Evolutionary conservation across 441 rosid species (phyloP), one percentile per base, ranked within the genome.

Genomic region (Eutrema salsugineum): DNA sequence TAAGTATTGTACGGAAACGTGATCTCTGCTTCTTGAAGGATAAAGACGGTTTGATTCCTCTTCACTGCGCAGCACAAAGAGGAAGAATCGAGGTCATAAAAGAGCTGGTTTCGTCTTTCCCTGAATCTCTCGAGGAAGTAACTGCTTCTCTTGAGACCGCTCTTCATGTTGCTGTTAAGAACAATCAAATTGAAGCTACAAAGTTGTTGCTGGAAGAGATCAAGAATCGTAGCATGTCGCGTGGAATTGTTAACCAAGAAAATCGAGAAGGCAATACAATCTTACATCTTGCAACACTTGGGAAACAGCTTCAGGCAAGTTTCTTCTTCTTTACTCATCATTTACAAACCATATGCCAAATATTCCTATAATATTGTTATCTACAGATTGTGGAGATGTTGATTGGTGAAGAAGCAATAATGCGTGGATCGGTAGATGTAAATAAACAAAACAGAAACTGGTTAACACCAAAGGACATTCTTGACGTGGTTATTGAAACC

Each of bases 221-320:
- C 42, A 56, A 71, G 66, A 64, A 43, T 0, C 20, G 6, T 17
- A 17, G 64, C 33, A 49, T 55, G 66, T 8, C 11, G 1, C 15
- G 1, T 0, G 61, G 14, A 22, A 38, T 71, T 38, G 43, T 71
- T 14, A 71, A 77, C 46, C 46, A 14, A 16, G 38, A 5, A 17
- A 58, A 77, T 48, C 47, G 38, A 16, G 80, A 77, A 22, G 80
- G 80, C 6, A 77, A 77, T 63, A 59, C 73, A 24, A 22, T 71
- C 49, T 43, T 77, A 72, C 80, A 77, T 59, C 64, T 77, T 28
- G 77, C 80, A 71, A 64, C 76, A 11, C 58, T 66, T 42, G 55
- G 68, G 16, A 70, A 65, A 71, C 68, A 77, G 11, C 65, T 28
- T 53, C 54, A 49, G 71, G 80, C 38, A 63, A 62, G 56, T 43